Base-by-base conservation (phyloP, 495 filamentous ascomycete species). In the Penicillium salamii region DNA sequence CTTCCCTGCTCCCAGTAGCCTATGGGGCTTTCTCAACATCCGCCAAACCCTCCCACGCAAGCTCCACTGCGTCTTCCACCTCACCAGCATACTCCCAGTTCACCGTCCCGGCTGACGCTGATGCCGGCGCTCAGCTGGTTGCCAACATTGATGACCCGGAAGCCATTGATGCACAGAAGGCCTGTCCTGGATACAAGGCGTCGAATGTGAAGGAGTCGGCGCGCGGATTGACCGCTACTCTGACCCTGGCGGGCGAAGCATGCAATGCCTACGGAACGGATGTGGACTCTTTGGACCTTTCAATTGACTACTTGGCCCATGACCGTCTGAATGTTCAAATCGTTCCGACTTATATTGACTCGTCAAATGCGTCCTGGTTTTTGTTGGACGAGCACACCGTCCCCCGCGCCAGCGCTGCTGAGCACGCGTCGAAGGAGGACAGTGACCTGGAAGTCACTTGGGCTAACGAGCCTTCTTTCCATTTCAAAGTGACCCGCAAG, bases 131-230 rank as follows among this genome's bases (percentile, higher is more conserved):
- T 15, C 69, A 75, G 14, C 51, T 90, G 28, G 66, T 90, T 20
- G 85, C 89, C 29, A 73, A 90, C 58, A 79, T 91, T 58, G 55
- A 82, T 34, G 88, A 91, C 54, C 83, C 87, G 8, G 38, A 86
- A 28, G 88, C 89, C 13, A 69, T 86, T 42, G 70, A 90, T 63
- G 78, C 85, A 2, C 90, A 93, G 63, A 68, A 74, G 3, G 80
- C 83, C 2, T 86, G 83, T 57, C 83, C 83, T 17, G 83, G 83
- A 1, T 86, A 86, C 57, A 80, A 56, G 36, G 83, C 80, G 2
- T 74, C 68, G 5, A 67, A 78, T 52, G 70, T 84, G 11, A 46
- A 71, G 26, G 54, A 69, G 11, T 75, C 66, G n/a, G 29, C 55
- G 8, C 46, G 62, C 35, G 81, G 81, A 8, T 65, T 85, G 23